A percentile compares a stretch with the other conserved stretches of the same genome.
Evolutionary conservation across 2,329 filamentous ascomycete genomes (phyloP).

Genomic region (Xylariaceae sp.): DNA sequence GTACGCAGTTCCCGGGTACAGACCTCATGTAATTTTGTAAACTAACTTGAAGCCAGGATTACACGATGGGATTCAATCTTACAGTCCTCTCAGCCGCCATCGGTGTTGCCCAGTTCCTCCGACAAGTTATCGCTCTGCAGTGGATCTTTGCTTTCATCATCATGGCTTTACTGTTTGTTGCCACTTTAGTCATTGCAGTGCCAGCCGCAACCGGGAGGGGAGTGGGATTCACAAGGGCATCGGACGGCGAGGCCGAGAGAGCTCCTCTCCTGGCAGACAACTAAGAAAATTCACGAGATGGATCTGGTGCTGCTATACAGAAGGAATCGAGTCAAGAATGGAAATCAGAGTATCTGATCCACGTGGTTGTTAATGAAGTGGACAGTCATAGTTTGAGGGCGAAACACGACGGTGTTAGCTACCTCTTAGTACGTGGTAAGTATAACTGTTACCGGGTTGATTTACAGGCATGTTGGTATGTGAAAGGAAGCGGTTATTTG

Average conservation of each 20-base stretch:
- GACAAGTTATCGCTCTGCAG: slow-evolving; percentile 72
- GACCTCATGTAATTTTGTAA: slow-evolving; percentile 1
- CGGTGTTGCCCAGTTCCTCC: slow-evolving; percentile 71
- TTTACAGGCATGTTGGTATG: too few relatives aligned
- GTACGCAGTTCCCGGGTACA: slow-evolving; percentile 36
- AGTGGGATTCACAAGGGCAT: slow-evolving; percentile 44
- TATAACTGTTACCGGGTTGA: too few relatives aligned
- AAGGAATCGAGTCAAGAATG: background rate
- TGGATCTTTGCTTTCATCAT: slow-evolving; percentile 92
- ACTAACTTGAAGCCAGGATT: slow-evolving; percentile 46
- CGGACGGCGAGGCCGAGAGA: slow-evolving; percentile 50
- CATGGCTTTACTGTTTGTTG: slow-evolving; percentile 68
- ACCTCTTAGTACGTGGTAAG: too few relatives aligned
- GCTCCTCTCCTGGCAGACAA: slow-evolving; percentile 57
- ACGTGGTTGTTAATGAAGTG: too few relatives aligned
- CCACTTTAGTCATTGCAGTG: slow-evolving; percentile 61
- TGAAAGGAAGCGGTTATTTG: too few relatives aligned
- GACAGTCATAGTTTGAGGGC: too few relatives aligned
- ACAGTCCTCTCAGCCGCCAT: slow-evolving; percentile 70
- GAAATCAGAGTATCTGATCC: too few relatives aligned
- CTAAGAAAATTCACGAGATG: slow-evolving; percentile 15
- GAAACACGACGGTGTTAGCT: too few relatives aligned
- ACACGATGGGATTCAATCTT: slow-evolving; percentile 75
- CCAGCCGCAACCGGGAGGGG: slow-evolving; percentile 61
- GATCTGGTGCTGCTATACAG: background rate